These are phyloP conservation scores for Russula griseocarnosa DNA, from an alignment of 768 basidiomycete species.

Conservation along the genomic window DNA sequence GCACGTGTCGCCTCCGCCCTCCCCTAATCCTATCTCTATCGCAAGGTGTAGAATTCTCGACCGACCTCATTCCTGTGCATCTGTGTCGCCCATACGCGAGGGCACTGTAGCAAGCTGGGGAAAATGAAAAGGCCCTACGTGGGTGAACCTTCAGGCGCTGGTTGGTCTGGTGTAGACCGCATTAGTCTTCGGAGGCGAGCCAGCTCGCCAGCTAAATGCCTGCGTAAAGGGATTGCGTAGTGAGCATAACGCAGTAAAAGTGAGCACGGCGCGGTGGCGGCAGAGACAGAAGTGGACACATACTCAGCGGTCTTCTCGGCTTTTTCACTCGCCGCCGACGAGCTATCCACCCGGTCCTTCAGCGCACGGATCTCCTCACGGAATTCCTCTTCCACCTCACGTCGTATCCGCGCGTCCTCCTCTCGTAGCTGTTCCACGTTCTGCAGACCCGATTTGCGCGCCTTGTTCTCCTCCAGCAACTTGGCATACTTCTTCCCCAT, in stretches of 20 bases:
- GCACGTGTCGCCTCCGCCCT: constrained; percentile 1
- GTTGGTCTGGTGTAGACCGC: constrained; percentile 44
- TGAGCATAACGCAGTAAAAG: constrained; percentile 16
- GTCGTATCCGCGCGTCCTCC: constrained; percentile 47
- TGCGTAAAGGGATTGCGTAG: constrained; percentile 32
- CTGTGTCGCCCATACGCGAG: neutral
- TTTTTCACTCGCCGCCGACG: constrained; percentile 51
- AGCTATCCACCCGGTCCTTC: constrained; percentile 51
- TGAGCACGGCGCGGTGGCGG: no score
- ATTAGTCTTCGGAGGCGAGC: constrained; percentile 69
- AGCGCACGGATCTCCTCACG: constrained; percentile 52
- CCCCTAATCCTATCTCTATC: neutral
- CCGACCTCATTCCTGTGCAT: neutral
- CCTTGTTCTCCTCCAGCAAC: constrained; percentile 60
- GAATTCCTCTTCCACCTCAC: constrained; percentile 61
- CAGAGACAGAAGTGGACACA: constrained; percentile 30
- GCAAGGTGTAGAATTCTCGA: neutral
- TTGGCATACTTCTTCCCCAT: constrained; percentile 65
- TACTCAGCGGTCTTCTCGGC: constrained; percentile 62
- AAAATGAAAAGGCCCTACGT: constrained; percentile 11
- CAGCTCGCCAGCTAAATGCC: constrained; percentile 59
- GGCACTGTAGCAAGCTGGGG: neutral
- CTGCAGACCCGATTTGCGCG: constrained; percentile 43
- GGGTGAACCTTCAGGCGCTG: constrained; percentile 15
- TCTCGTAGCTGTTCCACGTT: constrained; percentile 49